Evolutionary conservation across 306 rosid species (phyloP).

Genomic region (Rubus parviflorus): DNA sequence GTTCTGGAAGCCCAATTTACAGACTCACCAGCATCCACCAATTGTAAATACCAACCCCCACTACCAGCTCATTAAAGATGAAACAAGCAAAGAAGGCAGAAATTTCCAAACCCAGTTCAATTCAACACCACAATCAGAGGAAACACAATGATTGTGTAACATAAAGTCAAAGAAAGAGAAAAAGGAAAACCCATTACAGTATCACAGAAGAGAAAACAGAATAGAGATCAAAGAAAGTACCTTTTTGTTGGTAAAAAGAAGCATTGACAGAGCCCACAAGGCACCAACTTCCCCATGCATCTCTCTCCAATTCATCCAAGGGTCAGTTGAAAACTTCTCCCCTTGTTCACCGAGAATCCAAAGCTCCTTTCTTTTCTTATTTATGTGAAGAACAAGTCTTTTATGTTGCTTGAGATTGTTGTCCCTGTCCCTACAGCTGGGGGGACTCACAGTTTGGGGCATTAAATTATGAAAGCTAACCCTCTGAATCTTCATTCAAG

Average conservation of each 20-base stretch:
- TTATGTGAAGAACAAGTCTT: background rate
- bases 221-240: constrained; percentile 36
- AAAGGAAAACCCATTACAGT: constrained; percentile 31
- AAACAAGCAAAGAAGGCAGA: constrained; percentile 13
- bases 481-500: constrained; percentile 25
- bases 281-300: constrained; percentile 47
- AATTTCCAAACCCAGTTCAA: constrained; percentile 35
- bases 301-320: constrained; percentile 39
- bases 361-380: constrained; percentile 39
- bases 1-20: constrained; percentile 20
- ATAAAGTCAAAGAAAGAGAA: constrained; percentile 41
- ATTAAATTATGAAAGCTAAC: constrained; percentile 53
- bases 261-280: constrained; percentile 71
- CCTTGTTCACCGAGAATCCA: constrained; percentile 67
- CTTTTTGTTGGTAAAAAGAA: constrained; percentile 52
- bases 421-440: constrained; percentile 31
- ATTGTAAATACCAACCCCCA: constrained; percentile 5
- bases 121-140: constrained; percentile 36
- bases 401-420: constrained; percentile 15
- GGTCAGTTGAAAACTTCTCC: constrained; percentile 32
- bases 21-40: constrained; percentile 20
- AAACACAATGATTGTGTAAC: constrained; percentile 35
- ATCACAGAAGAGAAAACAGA: constrained; percentile 18
- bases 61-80: constrained; percentile 31
- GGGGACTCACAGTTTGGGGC: constrained; percentile 28